These are phyloP conservation scores for Phytophthora capsici DNA, from an alignment of 352 stramenopile genomes.

Conservation along the genomic window DNA sequence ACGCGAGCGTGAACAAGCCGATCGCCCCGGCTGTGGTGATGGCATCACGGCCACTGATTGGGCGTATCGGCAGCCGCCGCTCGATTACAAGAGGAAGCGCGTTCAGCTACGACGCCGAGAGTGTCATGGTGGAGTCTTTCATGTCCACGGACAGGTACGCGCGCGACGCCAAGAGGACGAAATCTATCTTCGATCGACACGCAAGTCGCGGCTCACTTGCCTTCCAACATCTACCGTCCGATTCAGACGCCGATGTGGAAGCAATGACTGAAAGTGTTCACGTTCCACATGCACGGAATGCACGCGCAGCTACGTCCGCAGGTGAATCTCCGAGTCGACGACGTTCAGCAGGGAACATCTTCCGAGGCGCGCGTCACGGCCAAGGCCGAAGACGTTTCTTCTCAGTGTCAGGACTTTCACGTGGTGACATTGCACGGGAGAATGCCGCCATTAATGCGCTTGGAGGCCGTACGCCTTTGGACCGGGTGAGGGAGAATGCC, in stretches of 20 bases:
- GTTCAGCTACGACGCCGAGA: constrained; percentile 91
- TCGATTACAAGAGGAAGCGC: constrained; percentile 67
- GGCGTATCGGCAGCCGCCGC: constrained; percentile 39
- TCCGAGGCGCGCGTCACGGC: constrained; percentile 64
- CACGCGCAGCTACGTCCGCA: constrained; percentile 26
- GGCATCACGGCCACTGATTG: constrained; percentile 33
- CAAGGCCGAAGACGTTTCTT: constrained; percentile 62
- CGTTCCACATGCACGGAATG: not conserved
- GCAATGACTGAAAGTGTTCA: constrained; percentile 7
- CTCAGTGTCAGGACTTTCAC: constrained; percentile 35
- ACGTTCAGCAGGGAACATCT: constrained; percentile 69
- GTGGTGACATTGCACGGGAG: not conserved
- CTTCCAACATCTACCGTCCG: constrained; percentile 62
- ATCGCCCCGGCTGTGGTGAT: constrained; percentile 39
- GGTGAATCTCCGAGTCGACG: constrained; percentile 14
- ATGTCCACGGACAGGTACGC: constrained; percentile 80
- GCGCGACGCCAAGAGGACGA: constrained; percentile 49
- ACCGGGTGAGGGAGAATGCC: constrained; percentile 21
- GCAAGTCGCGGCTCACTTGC: constrained; percentile 85
- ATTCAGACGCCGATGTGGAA: constrained; percentile 33
- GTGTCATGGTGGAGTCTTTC: constrained; percentile 90
- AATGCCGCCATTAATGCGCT: constrained; percentile 15
- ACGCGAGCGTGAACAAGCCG: constrained; percentile 37
- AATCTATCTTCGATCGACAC: constrained; percentile 78
- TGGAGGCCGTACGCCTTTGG: constrained; percentile 6